Evolutionary conservation across 768 basidiomycete genomes (phyloP).

Genomic region (Pisolithus sp.): DNA sequence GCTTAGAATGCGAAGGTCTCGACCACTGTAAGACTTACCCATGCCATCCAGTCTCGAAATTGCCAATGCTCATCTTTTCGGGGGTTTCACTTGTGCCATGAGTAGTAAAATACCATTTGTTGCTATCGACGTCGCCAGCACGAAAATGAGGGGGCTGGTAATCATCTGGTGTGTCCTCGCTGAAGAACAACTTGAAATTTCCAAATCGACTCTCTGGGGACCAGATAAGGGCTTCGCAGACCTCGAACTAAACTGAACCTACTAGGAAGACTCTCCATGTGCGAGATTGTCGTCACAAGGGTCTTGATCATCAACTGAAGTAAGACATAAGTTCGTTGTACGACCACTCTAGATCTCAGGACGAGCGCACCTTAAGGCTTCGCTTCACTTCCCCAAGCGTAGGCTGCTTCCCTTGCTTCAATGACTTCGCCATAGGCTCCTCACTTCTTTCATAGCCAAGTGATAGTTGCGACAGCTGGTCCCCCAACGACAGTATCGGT

Average conservation of each 20-base stretch:
- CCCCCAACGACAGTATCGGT: constrained; percentile 70
- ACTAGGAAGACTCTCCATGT: constrained; percentile 79
- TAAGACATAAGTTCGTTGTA: background rate
- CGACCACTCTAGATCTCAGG: background rate
- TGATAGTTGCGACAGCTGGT: constrained; percentile 47
- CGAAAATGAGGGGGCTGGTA: constrained; percentile 83
- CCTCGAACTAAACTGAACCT: constrained; percentile 17
- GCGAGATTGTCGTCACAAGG: constrained; percentile 69
- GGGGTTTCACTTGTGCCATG: constrained; percentile 68
- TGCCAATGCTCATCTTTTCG: constrained; percentile 65
- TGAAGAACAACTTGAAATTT: constrained; percentile 86
- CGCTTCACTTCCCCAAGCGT: constrained; percentile 78
- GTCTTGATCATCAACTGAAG: constrained; percentile 67
- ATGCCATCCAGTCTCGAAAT: constrained; percentile 66
- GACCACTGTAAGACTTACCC: constrained; percentile 35
- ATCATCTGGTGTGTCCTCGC: constrained; percentile 67
- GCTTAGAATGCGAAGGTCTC: background rate
- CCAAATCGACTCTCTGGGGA: constrained; percentile 68
- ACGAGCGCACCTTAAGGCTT: constrained; percentile 57
- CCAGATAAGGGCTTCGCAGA: background rate
- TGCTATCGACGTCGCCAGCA: constrained; percentile 61
- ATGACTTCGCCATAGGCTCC: constrained; percentile 59
- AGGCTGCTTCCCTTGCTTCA: constrained; percentile 54
- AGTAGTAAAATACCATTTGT: constrained; percentile 79
- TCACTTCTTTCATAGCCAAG: constrained; percentile 30